phyloP scores from a whole-genome alignment of 2,329 filamentous ascomycete species.

The Pseudogymnoascus sp. region DNA sequence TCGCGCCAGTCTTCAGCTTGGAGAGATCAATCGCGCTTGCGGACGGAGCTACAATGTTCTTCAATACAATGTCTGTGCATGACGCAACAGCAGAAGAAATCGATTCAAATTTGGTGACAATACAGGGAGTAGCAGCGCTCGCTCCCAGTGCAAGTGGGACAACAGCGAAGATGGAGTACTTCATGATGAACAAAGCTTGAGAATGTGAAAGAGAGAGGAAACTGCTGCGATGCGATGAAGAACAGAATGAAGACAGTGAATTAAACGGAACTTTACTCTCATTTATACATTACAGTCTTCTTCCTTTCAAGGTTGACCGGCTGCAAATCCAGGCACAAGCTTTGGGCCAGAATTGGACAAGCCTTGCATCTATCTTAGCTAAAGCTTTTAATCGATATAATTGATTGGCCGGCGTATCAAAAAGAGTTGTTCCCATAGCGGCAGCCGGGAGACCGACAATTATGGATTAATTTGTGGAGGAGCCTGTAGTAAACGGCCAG shows the following conservation, averaged over 20 bases:
- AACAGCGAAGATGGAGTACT: neutral
- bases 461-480: neutral
- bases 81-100: constrained; percentile 40
- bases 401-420: neutral
- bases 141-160: neutral
- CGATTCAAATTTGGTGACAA: constrained; percentile 42
- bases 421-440: neutral
- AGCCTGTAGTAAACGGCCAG: neutral
- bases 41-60: constrained; percentile 45
- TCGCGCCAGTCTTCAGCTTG: constrained; percentile 40
- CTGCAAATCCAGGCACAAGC: neutral
- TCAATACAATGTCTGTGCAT: constrained; percentile 46
- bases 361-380: neutral
- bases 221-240: neutral
- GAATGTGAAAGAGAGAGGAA: neutral
- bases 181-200: neutral
- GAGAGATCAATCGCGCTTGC: constrained; percentile 51
- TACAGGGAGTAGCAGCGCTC: constrained; percentile 35
- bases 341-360: neutral
- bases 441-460: neutral
- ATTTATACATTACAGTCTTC: neutral
- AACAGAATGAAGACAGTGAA: neutral
- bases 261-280: neutral
- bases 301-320: neutral
- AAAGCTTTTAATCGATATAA: neutral